Evolutionary conservation across 192 early-diverging fungal species (phyloP).

Genomic region (Geosiphon pyriformis): DNA sequence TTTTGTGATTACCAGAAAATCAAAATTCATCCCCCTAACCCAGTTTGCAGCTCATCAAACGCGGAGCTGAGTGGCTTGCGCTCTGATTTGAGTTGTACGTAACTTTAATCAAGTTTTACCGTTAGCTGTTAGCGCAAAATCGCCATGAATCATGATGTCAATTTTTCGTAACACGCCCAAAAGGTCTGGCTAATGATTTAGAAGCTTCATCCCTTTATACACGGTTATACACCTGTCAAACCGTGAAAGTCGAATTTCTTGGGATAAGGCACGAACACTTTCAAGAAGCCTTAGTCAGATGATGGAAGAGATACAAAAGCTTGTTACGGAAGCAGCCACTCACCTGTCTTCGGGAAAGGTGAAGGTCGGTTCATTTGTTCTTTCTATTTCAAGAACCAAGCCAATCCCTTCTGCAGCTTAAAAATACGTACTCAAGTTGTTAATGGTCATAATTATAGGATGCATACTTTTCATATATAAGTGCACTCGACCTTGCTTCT

Average conservation of each 20-base stretch:
- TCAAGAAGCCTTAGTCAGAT: not conserved
- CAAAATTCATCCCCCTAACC: too few relatives aligned
- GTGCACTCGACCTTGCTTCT: conserved; percentile 37
- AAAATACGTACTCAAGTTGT: not conserved
- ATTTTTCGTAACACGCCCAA: not conserved
- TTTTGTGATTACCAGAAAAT: too few relatives aligned
- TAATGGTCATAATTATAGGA: conserved; percentile 33
- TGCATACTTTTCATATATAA: conserved; percentile 46
- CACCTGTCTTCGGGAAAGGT: conserved; percentile 37
- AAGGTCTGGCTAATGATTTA: too few relatives aligned
- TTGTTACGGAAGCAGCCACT: conserved; percentile 36
- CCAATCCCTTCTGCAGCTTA: not conserved
- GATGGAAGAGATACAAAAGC: conserved; percentile 39
- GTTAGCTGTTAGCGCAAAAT: not conserved
- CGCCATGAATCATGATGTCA: not conserved
- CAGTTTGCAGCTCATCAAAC: too few relatives aligned
- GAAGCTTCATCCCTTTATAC: not conserved
- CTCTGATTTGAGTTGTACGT: too few relatives aligned
- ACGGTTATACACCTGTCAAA: not conserved
- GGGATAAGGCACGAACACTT: not conserved
- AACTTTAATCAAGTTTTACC: too few relatives aligned
- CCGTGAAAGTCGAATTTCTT: not conserved
- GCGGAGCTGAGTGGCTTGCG: too few relatives aligned
- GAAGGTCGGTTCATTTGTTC: conserved; percentile 32
- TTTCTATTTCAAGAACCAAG: not conserved